Evolutionary conservation across 1,139 yeast species (phyloP).

Genomic region (Pichia sp.): DNA sequence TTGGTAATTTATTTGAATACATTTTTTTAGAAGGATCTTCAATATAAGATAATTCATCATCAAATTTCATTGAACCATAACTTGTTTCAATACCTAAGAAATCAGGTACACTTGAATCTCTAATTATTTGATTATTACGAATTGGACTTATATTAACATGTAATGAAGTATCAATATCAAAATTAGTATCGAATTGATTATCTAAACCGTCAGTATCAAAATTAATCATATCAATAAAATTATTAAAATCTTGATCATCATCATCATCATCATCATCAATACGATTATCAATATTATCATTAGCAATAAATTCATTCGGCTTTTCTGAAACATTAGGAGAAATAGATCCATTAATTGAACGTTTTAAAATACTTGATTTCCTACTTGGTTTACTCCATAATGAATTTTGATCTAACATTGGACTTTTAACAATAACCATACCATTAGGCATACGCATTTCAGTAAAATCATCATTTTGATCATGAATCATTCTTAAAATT

Average conservation of each 20-base stretch:
- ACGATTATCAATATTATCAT: not conserved
- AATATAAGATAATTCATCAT: slow-evolving; percentile 5
- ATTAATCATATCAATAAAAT: slow-evolving; percentile 61
- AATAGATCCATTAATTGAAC: not conserved
- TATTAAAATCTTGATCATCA: slow-evolving; percentile 38
- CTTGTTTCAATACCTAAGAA: slow-evolving; percentile 16
- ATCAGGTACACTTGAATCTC: slow-evolving; percentile 14
- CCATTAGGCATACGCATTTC: slow-evolving; percentile 46
- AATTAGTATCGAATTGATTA: slow-evolving; percentile 18
- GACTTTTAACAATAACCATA: slow-evolving; percentile 25
- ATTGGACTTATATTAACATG: slow-evolving; percentile 13
- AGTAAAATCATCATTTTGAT: slow-evolving; percentile 19
- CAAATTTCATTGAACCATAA: slow-evolving; percentile 9
- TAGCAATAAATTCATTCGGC: too few species aligned
- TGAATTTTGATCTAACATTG: slow-evolving; percentile 10
- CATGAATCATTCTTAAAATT: slow-evolving; percentile 14
- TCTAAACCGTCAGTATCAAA: slow-evolving; percentile 39
- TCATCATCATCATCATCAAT: not conserved
- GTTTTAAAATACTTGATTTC: slow-evolving; percentile 19
- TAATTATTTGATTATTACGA: not conserved
- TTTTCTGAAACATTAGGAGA: not conserved
- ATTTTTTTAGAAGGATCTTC: not conserved
- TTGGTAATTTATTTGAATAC: slow-evolving; percentile 3
- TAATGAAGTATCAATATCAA: slow-evolving; percentile 23
- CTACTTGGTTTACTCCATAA: slow-evolving; percentile 12